phyloP scores from a whole-genome alignment of 2,329 filamentous ascomycete species.

The Camptophora hylomeconis region DNA sequence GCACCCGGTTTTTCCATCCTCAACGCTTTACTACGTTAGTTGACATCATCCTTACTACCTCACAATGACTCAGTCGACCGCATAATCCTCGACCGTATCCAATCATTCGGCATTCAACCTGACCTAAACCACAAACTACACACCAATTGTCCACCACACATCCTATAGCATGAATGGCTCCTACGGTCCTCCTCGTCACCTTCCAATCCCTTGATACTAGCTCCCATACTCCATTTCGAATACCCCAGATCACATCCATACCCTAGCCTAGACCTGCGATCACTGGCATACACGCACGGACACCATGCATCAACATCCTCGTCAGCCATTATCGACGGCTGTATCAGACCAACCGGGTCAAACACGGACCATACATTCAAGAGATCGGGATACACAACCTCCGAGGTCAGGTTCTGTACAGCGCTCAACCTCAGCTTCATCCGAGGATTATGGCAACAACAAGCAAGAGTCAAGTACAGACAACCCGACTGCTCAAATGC shows the following conservation, averaged over 20 bases:
- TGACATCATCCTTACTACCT: too few species aligned
- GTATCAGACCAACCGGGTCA: constrained; percentile 57
- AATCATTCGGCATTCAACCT: constrained; percentile 1
- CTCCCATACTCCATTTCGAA: constrained; percentile 7
- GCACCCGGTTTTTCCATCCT: too few species aligned
- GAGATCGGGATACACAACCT: constrained; percentile 47
- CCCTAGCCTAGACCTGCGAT: neutral
- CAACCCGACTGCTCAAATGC: constrained; percentile 51
- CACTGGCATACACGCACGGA: neutral
- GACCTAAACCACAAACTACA: constrained; percentile 3
- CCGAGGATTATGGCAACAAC: constrained; percentile 32
- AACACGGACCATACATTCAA: constrained; percentile 57
- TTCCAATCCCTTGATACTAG: constrained; percentile 11
- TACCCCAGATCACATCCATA: neutral
- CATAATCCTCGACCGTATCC: constrained; percentile 4
- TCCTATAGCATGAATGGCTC: constrained; percentile 15
- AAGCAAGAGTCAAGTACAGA: constrained; percentile 29
- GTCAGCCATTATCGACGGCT: constrained; percentile 57
- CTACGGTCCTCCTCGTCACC: constrained; percentile 8
- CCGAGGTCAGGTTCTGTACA: constrained; percentile 36
- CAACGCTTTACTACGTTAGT: too few species aligned
- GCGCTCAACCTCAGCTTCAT: constrained; percentile 39
- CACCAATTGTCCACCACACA: constrained; percentile 7
- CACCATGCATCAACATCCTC: constrained; percentile 85
- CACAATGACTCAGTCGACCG: constrained; percentile 11